Conservation (phyloP, 140 eudicot species). For the Erigeron philadelphicus region DNA sequence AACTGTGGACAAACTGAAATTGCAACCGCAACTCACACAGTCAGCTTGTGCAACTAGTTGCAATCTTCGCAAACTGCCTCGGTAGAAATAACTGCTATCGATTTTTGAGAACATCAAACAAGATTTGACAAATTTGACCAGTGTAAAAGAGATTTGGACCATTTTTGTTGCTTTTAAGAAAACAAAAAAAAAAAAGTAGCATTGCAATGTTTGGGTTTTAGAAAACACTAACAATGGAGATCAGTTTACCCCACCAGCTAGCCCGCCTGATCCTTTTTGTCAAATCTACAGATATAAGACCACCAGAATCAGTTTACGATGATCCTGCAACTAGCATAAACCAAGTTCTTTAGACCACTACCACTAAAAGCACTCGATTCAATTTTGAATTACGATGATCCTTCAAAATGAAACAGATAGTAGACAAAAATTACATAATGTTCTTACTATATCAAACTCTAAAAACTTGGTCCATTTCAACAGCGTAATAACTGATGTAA, state of each 20-base stretch:
- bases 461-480: slow-evolving; percentile 20
- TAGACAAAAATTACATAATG: slow-evolving; percentile 4
- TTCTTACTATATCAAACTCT: slow-evolving; percentile 23
- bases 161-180: not conserved
- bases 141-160: too few species aligned
- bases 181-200: not conserved
- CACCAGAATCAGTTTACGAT: too few species aligned
- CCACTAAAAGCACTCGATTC: not conserved
- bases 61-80: too few species aligned
- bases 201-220: not conserved
- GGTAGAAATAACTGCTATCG: too few species aligned
- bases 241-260: not conserved
- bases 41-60: too few species aligned
- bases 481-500: slow-evolving; percentile 9
- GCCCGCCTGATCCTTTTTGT: not conserved
- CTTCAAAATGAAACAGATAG: slow-evolving; percentile 17
- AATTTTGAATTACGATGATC: not conserved
- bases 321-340: too few species aligned
- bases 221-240: not conserved
- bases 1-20: too few species aligned
- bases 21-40: too few species aligned
- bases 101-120: too few species aligned
- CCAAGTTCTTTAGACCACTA: not conserved
- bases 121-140: too few species aligned
- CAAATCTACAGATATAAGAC: too few species aligned